Conservation (phyloP, 164 flowering plant genomes). For the Echeveria elegans region DNA sequence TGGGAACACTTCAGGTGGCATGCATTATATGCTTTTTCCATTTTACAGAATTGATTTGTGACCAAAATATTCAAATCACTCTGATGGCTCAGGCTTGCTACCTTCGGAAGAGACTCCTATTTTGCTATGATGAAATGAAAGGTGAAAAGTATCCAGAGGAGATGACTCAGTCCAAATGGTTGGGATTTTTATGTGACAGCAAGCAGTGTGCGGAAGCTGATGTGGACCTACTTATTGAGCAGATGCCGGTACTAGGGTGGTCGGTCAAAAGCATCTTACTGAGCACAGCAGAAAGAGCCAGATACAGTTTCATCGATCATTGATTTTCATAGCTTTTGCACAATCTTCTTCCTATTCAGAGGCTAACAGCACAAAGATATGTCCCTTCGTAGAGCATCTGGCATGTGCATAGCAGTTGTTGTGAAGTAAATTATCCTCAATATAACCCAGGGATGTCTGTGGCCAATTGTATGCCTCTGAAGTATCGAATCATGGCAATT, state of each 20-base stretch:
- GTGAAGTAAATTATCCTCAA: too few species aligned
- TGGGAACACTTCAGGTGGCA: conserved; percentile 72
- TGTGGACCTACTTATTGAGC: conserved; percentile 20
- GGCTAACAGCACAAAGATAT: too few species aligned
- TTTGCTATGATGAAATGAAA: conserved; percentile 18
- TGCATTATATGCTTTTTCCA: background rate
- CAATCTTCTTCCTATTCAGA: too few species aligned
- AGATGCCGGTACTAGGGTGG: conserved; percentile 43
- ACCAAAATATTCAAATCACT: background rate
- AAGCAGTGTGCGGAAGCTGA: conserved; percentile 26
- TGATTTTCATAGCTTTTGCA: conserved; percentile 7
- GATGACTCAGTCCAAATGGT: conserved; percentile 30
- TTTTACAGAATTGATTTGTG: background rate
- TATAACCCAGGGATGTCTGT: too few species aligned
- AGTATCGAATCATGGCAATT: too few species aligned
- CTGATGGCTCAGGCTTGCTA: conserved; percentile 45
- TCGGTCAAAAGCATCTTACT: conserved; percentile 41
- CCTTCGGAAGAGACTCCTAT: conserved; percentile 35
- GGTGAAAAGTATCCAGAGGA: conserved; percentile 19
- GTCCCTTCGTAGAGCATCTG: too few species aligned
- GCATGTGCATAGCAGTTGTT: too few species aligned
- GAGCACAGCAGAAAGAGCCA: conserved; percentile 36
- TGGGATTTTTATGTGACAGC: conserved; percentile 36
- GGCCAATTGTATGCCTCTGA: too few species aligned
- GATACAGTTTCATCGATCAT: conserved; percentile 41